Conservation (phyloP, 331 rosid genomes). For the Acacia concinna region DNA sequence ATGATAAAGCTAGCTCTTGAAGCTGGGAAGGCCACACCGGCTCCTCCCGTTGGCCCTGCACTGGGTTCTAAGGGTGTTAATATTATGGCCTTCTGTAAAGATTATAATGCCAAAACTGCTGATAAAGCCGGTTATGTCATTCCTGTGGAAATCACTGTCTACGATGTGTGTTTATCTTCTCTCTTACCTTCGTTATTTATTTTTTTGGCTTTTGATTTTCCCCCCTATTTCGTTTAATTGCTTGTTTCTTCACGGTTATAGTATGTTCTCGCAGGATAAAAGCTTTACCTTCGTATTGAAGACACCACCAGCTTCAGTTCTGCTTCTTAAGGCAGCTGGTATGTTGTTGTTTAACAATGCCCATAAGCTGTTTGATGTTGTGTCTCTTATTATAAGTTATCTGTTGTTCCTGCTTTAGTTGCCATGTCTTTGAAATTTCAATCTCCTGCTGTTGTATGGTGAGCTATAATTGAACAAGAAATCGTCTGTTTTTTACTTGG, state of each 20-base stretch:
- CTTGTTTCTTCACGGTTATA: background rate
- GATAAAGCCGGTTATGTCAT: constrained; percentile 94
- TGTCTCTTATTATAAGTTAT: constrained; percentile 7
- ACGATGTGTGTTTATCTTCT: constrained; percentile 58
- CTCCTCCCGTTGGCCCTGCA: constrained; percentile 99
- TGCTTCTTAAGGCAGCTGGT: constrained; percentile 95
- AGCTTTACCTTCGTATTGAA: constrained; percentile 92
- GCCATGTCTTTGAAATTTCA: background rate
- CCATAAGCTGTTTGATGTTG: constrained; percentile 30
- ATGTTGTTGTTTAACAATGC: constrained; percentile 21
- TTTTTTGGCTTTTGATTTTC: background rate
- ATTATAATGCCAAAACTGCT: constrained; percentile 92
- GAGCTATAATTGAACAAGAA: background rate
- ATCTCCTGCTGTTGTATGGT: background rate
- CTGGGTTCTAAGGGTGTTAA: constrained; percentile 97
- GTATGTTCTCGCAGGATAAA: constrained; percentile 56
- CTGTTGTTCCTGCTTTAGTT: background rate
- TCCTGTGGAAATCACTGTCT: constrained; percentile 97
- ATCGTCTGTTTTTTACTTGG: background rate
- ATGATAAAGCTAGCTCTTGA: constrained; percentile 89
- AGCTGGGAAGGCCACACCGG: constrained; percentile 99
- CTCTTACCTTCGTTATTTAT: background rate
- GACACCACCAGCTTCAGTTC: constrained; percentile 97
- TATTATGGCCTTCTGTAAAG: constrained; percentile 97
- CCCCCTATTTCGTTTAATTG: background rate